Evolutionary conservation across 2,329 filamentous ascomycete genomes (phyloP).

Genomic region (Cordyceps fumosorosea): DNA sequence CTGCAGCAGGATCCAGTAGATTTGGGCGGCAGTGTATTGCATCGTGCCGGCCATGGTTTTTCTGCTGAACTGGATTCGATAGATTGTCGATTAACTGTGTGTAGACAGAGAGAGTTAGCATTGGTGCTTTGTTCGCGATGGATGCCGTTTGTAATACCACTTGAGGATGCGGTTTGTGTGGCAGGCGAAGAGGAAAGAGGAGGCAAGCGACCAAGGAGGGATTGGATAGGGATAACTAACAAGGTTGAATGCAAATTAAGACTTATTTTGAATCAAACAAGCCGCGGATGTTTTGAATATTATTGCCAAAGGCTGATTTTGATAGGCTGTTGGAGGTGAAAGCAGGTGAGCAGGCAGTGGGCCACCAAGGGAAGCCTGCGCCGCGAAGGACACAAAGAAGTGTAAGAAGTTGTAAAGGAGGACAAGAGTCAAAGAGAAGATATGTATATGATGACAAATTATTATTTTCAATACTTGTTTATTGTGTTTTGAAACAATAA

Average conservation of each 20-base stretch:
- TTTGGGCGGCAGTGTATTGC: conserved; percentile 28
- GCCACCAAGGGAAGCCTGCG: not conserved
- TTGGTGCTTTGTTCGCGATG: not conserved
- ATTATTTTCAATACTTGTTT: not conserved
- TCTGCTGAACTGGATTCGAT: not conserved
- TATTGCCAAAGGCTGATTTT: not conserved
- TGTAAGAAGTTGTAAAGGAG: no score
- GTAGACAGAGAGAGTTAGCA: not conserved
- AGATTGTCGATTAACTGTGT: not conserved
- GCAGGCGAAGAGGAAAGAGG: not conserved
- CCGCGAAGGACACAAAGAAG: not conserved
- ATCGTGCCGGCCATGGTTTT: conserved; percentile 28
- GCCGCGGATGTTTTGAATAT: not conserved
- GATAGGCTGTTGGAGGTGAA: conserved; percentile 2
- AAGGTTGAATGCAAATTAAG: no score
- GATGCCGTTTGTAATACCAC: not conserved
- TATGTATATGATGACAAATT: not conserved
- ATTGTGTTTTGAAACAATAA: not conserved
- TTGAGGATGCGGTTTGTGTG: not conserved
- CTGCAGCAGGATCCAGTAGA: conserved; percentile 28
- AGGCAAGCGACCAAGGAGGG: not conserved
- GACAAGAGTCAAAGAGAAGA: not conserved
- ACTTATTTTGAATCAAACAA: not conserved
- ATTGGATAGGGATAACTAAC: not conserved
- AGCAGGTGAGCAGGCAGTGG: not conserved